Conservation (phyloP, 1,139 yeast genomes). For the Nakaseomyces nivariensis region DNA sequence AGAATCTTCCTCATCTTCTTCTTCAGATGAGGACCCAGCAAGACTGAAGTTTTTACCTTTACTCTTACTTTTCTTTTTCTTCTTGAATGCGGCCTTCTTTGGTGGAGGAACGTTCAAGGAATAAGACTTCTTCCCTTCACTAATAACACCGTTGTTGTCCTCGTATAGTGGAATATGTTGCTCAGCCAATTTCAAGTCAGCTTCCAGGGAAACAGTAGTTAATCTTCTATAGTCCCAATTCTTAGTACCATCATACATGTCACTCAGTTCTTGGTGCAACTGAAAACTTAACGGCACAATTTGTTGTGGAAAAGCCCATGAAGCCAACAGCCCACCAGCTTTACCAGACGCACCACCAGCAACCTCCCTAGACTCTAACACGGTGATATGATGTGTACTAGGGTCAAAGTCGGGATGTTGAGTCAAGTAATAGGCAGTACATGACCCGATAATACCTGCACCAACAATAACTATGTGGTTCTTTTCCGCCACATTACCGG, state of each 20-base stretch:
- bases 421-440: constrained; percentile 84
- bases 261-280: constrained; percentile 75
- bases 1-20: constrained; percentile 1
- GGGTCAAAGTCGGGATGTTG: constrained; percentile 74
- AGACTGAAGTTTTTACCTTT: constrained; percentile 5
- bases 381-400: constrained; percentile 64
- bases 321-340: constrained; percentile 90
- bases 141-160: constrained; percentile 2
- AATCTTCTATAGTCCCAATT: constrained; percentile 92
- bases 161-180: constrained; percentile 4
- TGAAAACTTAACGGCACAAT: constrained; percentile 82
- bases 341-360: constrained; percentile 98
- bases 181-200: constrained; percentile 40
- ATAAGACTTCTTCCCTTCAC: constrained; percentile 6
- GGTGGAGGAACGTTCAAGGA: constrained; percentile 10
- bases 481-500: constrained; percentile 51
- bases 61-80: constrained; percentile 7
- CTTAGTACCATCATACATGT: constrained; percentile 64
- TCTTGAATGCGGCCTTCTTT: constrained; percentile 8
- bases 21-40: constrained; percentile 2
- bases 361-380: constrained; percentile 83
- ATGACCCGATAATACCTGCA: constrained; percentile 93
- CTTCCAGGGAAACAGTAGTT: constrained; percentile 80
- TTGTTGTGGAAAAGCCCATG: constrained; percentile 96
- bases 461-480: constrained; percentile 71